phyloP scores from a whole-genome alignment of 768 basidiomycete genomes.

The Boletus vinaceobasis region DNA sequence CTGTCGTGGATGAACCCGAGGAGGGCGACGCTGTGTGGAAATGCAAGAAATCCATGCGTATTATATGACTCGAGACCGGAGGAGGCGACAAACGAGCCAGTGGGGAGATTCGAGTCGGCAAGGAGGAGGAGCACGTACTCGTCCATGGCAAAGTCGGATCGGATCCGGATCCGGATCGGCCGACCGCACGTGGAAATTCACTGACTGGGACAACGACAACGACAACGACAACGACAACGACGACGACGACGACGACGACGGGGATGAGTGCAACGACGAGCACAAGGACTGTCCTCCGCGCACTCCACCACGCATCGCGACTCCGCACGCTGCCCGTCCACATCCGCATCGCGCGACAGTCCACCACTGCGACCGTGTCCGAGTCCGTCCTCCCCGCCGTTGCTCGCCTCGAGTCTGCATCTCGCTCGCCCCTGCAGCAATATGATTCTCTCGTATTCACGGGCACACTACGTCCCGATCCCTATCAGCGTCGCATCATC shows the following conservation, averaged over 20 bases:
- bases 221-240: background rate
- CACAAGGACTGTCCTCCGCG: background rate
- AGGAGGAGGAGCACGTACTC: slow-evolving; percentile 73
- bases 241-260: slow-evolving; percentile 2
- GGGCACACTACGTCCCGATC: slow-evolving; percentile 66
- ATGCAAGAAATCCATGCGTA: slow-evolving; percentile 73
- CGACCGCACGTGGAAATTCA: too few relatives aligned
- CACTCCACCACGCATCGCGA: background rate
- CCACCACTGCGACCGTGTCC: slow-evolving; percentile 3
- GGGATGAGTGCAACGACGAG: slow-evolving; percentile 2
- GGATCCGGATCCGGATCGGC: background rate
- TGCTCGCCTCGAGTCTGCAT: background rate
- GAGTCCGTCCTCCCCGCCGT: background rate
- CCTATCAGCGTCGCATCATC: slow-evolving; percentile 82
- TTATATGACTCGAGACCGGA: slow-evolving; percentile 88
- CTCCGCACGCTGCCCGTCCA: background rate
- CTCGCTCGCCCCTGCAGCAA: slow-evolving; percentile 31
- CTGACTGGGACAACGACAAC: background rate
- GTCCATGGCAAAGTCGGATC: slow-evolving; percentile 22
- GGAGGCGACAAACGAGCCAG: slow-evolving; percentile 94
- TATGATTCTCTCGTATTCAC: slow-evolving; percentile 48
- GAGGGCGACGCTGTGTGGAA: slow-evolving; percentile 22
- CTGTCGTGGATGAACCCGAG: slow-evolving; percentile 67
- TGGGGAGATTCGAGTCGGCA: slow-evolving; percentile 91
- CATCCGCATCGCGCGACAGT: slow-evolving; percentile 9